Evolutionary conservation across 116 monocot genomes (phyloP).

Genomic region (Zostera marina): DNA sequence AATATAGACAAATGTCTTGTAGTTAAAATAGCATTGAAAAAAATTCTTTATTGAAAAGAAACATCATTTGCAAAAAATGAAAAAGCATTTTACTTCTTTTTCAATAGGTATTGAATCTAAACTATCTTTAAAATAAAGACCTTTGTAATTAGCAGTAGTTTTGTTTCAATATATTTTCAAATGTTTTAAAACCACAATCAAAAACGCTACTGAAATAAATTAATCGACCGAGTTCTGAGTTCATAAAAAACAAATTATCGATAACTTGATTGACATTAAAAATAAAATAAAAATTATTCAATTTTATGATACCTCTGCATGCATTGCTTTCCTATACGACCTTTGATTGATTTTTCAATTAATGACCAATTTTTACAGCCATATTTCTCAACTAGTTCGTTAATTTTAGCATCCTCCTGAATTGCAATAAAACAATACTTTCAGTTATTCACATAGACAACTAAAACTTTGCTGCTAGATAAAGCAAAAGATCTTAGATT

Average conservation of each 20-base stretch:
- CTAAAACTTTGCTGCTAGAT: not conserved
- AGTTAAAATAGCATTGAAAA: too few species aligned
- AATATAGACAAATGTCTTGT: slow-evolving; percentile 28
- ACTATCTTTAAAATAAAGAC: too few species aligned
- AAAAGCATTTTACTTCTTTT: too few species aligned
- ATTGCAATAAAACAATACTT: not conserved
- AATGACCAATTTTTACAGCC: slow-evolving; percentile 38
- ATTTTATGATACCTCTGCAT: slow-evolving; percentile 29
- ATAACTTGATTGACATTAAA: not conserved
- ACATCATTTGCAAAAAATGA: too few species aligned
- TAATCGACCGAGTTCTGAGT: too few species aligned
- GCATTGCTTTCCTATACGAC: slow-evolving; percentile 45
- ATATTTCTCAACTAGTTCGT: slow-evolving; percentile 18
- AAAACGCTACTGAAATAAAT: too few species aligned
- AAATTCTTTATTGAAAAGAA: too few species aligned
- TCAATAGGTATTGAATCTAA: too few species aligned
- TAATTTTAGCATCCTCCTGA: slow-evolving; percentile 38
- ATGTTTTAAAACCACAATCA: too few species aligned
- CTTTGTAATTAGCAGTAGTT: too few species aligned
- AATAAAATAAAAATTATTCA: not conserved
- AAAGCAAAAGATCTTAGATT: not conserved
- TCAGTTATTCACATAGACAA: not conserved
- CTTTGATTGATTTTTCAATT: slow-evolving; percentile 25
- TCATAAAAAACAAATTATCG: too few species aligned
- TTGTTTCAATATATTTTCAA: too few species aligned